Percentiles rank a stretch among this genome's conserved stretches.
phyloP scores from a whole-genome alignment of 768 basidiomycete species.

The Pleurotus platypus region DNA sequence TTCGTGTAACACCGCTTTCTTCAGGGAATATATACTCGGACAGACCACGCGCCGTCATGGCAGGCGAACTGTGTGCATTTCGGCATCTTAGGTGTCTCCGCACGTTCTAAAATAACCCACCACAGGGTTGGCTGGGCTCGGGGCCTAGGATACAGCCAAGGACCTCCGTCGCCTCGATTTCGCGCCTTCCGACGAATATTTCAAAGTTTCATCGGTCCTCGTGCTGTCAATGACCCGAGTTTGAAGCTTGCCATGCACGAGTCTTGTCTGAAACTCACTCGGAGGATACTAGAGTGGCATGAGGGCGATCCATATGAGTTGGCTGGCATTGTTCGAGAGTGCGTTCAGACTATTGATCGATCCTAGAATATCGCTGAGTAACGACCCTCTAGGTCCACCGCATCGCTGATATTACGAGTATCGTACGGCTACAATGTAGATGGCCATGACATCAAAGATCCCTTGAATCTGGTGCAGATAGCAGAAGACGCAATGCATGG shows the following conservation, averaged over 20 bases:
- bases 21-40: slow-evolving; percentile 4
- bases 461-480: slow-evolving; percentile 24
- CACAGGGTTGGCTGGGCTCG: slow-evolving; percentile 5
- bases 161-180: slow-evolving; percentile 1
- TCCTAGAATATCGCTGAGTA: background rate
- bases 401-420: slow-evolving; percentile 18
- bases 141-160: slow-evolving; percentile 4
- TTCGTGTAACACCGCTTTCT: background rate
- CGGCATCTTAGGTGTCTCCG: background rate
- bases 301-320: background rate
- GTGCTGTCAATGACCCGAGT: background rate
- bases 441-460: slow-evolving; percentile 11
- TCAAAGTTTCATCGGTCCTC: slow-evolving; percentile 1
- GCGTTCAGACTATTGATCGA: background rate
- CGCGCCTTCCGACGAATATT: slow-evolving; percentile 3
- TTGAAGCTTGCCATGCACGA: background rate
- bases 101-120: background rate
- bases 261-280: background rate
- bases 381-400: slow-evolving; percentile 14
- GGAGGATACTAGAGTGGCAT: background rate
- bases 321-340: background rate
- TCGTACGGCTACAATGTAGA: slow-evolving; percentile 22
- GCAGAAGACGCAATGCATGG: slow-evolving; percentile 30
- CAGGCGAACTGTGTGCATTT: slow-evolving; percentile 4
- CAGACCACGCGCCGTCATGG: slow-evolving; percentile 1